These are phyloP conservation scores for Beauveria sp. DNA, from an alignment of 2,329 filamentous ascomycete genomes.

Conservation along the genomic window DNA sequence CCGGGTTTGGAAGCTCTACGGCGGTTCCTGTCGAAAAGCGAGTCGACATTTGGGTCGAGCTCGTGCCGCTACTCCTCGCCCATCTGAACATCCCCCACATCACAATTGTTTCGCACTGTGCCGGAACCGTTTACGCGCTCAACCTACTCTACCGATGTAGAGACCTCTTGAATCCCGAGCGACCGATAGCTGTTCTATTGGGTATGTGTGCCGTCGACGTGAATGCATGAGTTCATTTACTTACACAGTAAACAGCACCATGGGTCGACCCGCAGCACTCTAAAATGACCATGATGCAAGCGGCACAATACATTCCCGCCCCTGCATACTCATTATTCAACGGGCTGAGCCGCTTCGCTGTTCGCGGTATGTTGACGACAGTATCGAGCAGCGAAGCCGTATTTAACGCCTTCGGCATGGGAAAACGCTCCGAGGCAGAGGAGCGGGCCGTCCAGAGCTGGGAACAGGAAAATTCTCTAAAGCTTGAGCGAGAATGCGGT, in stretches of 20 bases:
- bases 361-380: conserved; percentile 3
- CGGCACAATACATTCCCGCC: conserved; percentile 1
- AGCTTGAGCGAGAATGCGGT: conserved; percentile 4
- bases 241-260: conserved; percentile 8
- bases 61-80: conserved; percentile 25
- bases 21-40: conserved; percentile 15
- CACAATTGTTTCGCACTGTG: conserved; percentile 23
- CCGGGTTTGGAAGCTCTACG: conserved; percentile 21
- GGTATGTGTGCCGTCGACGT: conserved; percentile 8
- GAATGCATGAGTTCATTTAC: neutral
- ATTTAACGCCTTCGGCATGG: neutral
- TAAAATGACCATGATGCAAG: conserved; percentile 7
- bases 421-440: neutral
- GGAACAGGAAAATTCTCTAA: neutral
- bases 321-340: conserved; percentile 5
- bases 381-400: conserved; percentile 9
- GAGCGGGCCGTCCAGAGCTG: conserved; percentile 2
- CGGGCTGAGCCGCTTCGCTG: conserved; percentile 8
- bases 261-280: conserved; percentile 14
- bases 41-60: conserved; percentile 20
- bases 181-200: conserved; percentile 17
- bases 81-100: conserved; percentile 26
- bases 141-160: conserved; percentile 22
- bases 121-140: conserved; percentile 24
- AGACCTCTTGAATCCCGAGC: conserved; percentile 18